Base-by-base conservation (phyloP, 1,284 basidiomycete species). In the Quambalaria eucalypti region DNA sequence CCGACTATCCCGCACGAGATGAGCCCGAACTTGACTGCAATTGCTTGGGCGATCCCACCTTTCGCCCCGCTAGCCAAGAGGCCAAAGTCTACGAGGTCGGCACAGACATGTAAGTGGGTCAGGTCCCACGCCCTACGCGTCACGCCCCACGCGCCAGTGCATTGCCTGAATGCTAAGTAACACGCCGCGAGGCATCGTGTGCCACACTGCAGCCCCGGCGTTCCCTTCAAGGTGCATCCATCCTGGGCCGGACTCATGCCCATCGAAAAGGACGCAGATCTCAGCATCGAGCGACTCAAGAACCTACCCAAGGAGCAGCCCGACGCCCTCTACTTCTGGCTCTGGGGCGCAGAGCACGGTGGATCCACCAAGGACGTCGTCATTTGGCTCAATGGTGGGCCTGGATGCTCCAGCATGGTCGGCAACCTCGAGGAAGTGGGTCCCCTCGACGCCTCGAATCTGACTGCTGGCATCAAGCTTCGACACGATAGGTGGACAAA, bases 231-330 rank as follows among this genome's bases (percentile, higher is more conserved):
- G 23, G 29, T 33, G 8, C 14, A 6, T 0, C 26, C 31, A 7
- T 46, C 40, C 8, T 52, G 51, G 51, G 51, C 51, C 16, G 51
- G 51, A 7, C 9, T 46, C 10, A 9, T 51, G n/a, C 50, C 50
- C 28, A 42, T 44, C 44, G 36, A 57, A 39, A 59, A 55, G 4
- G 54, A 50, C 30, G 57, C 50, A 1, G 59, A 60, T 50, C 56
- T 59, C 16, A 59, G 59, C 23, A 59, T 60, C 21, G 59, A 56
- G 1, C 56, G 59, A 44, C 51, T 47, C 1, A 55, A 54, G 8
- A 33, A 16, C 31, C 31, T 33, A 8, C 9, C 16, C 16, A 33
- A 8, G 9, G 31, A 16, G 8, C 12, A 42, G 28, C 7, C 31
- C 19, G 6, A 25, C 14, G 28, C 42, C 12, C 51, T 47, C 23